phyloP scores from a whole-genome alignment of 805 yeast genomes.

The Wickerhamomyces bisporus region DNA sequence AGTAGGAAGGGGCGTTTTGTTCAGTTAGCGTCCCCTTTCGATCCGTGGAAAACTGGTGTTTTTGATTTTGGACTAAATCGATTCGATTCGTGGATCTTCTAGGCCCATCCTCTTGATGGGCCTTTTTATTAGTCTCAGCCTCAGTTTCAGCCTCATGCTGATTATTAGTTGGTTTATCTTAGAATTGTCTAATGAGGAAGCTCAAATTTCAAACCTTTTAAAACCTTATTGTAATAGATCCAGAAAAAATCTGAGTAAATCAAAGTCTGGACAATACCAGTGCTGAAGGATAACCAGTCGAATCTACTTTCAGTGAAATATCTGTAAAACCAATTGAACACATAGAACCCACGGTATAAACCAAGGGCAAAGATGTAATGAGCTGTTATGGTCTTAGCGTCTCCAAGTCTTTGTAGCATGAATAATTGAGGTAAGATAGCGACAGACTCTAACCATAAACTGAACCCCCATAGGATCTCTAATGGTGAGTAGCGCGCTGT shows the following conservation, averaged over 20 bases:
- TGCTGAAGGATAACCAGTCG: constrained; percentile 65
- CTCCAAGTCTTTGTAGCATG: constrained; percentile 84
- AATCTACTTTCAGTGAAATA: constrained; percentile 55
- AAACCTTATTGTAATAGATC: constrained; percentile 75
- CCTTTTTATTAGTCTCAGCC: too few relatives aligned
- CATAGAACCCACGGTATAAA: constrained; percentile 78
- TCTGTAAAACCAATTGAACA: constrained; percentile 95
- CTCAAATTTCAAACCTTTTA: constrained; percentile 72
- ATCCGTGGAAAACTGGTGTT: too few relatives aligned
- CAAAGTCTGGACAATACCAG: constrained; percentile 83
- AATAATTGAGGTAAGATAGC: constrained; percentile 92
- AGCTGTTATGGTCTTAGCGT: constrained; percentile 79
- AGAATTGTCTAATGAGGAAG: too few relatives aligned
- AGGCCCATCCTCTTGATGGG: too few relatives aligned
- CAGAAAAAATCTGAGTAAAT: constrained; percentile 95
- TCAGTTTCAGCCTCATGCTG: too few relatives aligned
- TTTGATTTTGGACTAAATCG: too few relatives aligned
- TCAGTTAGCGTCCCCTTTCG: too few relatives aligned
- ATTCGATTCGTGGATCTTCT: too few relatives aligned
- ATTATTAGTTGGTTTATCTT: too few relatives aligned
- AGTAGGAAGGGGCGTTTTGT: too few relatives aligned
- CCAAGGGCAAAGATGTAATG: constrained; percentile 96
- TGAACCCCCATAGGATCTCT: constrained; percentile 81
- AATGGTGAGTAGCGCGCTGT: constrained; percentile 55
- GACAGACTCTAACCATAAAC: constrained; percentile 87